phyloP scores from a whole-genome alignment of 176 grass and related monocot genomes.

The bread wheat (Triticum aestivum) region DNA sequence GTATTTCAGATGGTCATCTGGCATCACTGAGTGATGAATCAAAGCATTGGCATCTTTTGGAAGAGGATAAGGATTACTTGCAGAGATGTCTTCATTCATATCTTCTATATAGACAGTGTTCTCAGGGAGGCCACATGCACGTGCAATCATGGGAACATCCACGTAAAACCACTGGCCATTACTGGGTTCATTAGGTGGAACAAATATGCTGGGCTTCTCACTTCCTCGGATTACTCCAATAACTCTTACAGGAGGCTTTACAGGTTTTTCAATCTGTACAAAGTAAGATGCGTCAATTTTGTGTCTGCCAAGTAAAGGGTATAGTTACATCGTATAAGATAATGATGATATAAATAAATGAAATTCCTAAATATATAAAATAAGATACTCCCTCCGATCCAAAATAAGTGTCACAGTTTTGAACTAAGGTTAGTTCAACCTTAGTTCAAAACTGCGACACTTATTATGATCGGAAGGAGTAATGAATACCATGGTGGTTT shows the following conservation, averaged over 20 bases:
- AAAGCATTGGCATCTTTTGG: conserved; percentile 89
- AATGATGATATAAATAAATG: not conserved
- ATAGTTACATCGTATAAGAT: not conserved
- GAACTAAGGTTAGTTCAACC: too few species aligned
- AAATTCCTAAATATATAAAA: not conserved
- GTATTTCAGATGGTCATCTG: conserved; percentile 88
- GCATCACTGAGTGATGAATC: conserved; percentile 89
- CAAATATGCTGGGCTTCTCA: conserved; percentile 96
- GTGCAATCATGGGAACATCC: conserved; percentile 78
- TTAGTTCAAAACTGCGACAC: too few species aligned
- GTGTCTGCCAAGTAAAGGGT: conserved; percentile 12
- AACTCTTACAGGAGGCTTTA: conserved; percentile 49
- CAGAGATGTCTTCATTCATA: conserved; percentile 64
- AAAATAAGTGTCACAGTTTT: too few species aligned
- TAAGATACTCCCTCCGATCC: not conserved
- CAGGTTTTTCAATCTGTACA: conserved; percentile 57
- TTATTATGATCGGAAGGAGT: too few species aligned
- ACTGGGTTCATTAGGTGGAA: conserved; percentile 82
- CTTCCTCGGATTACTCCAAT: conserved; percentile 85
- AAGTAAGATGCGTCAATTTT: conserved; percentile 27
- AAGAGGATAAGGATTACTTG: conserved; percentile 86
- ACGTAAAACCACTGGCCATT: conserved; percentile 94
- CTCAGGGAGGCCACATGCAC: conserved; percentile 67
- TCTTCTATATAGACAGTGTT: conserved; percentile 81
- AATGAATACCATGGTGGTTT: not conserved